Base-by-base conservation (phyloP, 768 basidiomycete genomes). In the Xanthoconium purpureum region DNA sequence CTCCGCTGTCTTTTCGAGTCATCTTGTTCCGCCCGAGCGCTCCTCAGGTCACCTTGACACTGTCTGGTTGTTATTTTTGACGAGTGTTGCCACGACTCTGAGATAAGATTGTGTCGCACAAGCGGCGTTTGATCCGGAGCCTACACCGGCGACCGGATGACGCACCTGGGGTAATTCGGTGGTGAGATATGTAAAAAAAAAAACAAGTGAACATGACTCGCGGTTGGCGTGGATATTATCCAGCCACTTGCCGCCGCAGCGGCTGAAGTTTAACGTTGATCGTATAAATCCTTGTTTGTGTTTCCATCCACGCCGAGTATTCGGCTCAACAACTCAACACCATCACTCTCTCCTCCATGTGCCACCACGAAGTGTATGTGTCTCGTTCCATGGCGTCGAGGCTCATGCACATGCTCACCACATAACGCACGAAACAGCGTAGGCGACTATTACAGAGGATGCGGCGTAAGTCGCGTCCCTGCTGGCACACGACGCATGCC, bases 331-430 rank as follows among this genome's bases (percentile, higher is more conserved):
- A 12, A 35, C 24, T 24, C 4, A 24, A 24, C 24, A 24, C 24
- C 24, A 24, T 24, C 36, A 5, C 20, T 18, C 45, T 43, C 20
- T 44, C 37, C 32, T 30, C 51, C 10, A 73, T 74, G 73, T 74
- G 73, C 54, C 70, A 67, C 49, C 74, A 74, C 64, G 73, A 75
- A 68, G 53, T 75, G 73, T 74, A 55, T 56, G 74, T 47, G 28
- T 30, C 7, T 38, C 30, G 12, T 20, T 30, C 35, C 11, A 2
- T 20, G 10, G 2, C 14, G 32, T 15, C 45, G 29, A n/a, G 3
- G 18, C 32, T 9, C 49, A 4, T 52, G n/a, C n/a, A n/a, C n/a
- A n/a, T 9, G 33, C 54, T 60, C 54, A 55, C 14, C 54, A 61
- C 42, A 33, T 43, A 6, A 12, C 35, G 28, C 15, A 20, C 20